Percentiles rank a stretch among this genome's conserved stretches.
These are phyloP conservation scores for Nemania serpens DNA, from an alignment of 2,329 filamentous ascomycete species.

Conservation along the genomic window DNA sequence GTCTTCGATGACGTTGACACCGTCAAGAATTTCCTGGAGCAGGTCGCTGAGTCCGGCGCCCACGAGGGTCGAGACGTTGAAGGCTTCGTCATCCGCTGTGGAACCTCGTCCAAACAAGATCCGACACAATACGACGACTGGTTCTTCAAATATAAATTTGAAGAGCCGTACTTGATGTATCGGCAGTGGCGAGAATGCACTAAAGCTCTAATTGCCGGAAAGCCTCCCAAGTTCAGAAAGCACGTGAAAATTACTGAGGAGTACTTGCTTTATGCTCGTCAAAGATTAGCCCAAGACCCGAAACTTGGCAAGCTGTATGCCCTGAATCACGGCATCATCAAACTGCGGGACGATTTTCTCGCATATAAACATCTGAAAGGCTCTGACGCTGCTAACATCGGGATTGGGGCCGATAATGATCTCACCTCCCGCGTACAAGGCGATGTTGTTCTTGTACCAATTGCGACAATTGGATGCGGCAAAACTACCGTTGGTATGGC, in stretches of 20 bases:
- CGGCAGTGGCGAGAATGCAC: constrained; percentile 98
- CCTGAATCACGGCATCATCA: constrained; percentile 92
- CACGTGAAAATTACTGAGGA: constrained; percentile 88
- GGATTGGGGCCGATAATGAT: constrained; percentile 60
- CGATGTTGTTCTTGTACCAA: constrained; percentile 82
- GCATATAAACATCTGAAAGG: constrained; percentile 83
- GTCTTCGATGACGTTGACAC: constrained; percentile 73
- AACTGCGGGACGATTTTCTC: constrained; percentile 85
- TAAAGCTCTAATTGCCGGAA: constrained; percentile 80
- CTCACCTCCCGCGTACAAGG: constrained; percentile 58
- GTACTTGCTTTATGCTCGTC: constrained; percentile 81
- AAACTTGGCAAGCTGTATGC: constrained; percentile 73
- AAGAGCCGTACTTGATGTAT: constrained; percentile 98
- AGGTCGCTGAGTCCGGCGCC: constrained; percentile 83
- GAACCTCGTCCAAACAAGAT: constrained; percentile 59
- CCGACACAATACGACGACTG: constrained; percentile 75
- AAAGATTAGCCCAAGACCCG: constrained; percentile 71
- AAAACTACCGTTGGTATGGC: constrained; percentile 93
- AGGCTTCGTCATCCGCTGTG: constrained; percentile 94
- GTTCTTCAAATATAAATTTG: constrained; percentile 99
- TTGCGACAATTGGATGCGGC: constrained; percentile 93
- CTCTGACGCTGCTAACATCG: constrained; percentile 81
- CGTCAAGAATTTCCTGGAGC: constrained; percentile 81
- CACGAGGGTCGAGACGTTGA: constrained; percentile 93
- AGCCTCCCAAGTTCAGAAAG: constrained; percentile 78